Percentiles rank a stretch among this genome's conserved stretches.
phyloP scores from a whole-genome alignment of 495 filamentous ascomycete species.

The Elaphomyces granulatus region DNA sequence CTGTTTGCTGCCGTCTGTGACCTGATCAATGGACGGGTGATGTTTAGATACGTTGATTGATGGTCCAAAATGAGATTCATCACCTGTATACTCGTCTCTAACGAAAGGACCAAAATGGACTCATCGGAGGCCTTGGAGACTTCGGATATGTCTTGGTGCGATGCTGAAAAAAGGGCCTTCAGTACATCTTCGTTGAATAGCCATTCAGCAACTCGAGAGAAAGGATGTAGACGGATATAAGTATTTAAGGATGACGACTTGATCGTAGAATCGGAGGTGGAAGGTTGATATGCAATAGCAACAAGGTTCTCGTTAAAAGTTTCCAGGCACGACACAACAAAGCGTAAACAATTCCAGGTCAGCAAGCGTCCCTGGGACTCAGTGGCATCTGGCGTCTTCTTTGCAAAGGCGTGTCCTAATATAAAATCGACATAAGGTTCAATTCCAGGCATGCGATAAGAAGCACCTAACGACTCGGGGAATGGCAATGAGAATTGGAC shows the following conservation, averaged over 20 bases:
- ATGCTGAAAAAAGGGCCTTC: slow-evolving; percentile 55
- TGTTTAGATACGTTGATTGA: slow-evolving; percentile 80
- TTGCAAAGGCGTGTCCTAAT: slow-evolving; percentile 54
- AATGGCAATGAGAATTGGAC: slow-evolving; percentile 60
- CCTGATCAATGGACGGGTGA: slow-evolving; percentile 65
- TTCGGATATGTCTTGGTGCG: slow-evolving; percentile 54
- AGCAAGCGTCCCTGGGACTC: slow-evolving; percentile 50
- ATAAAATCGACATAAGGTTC: slow-evolving; percentile 87
- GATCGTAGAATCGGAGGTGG: slow-evolving; percentile 56
- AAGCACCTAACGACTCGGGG: slow-evolving; percentile 69
- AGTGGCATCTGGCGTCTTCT: slow-evolving; percentile 42
- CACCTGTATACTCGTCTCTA: slow-evolving; percentile 63
- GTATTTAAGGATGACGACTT: slow-evolving; percentile 51
- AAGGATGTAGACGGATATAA: slow-evolving; percentile 81
- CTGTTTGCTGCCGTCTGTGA: slow-evolving; percentile 29
- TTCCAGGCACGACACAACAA: slow-evolving; percentile 55
- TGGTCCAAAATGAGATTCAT: slow-evolving; percentile 68
- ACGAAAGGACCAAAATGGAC: slow-evolving; percentile 58
- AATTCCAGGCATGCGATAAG: slow-evolving; percentile 69
- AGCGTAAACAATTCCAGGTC: slow-evolving; percentile 62
- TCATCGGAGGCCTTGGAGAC: slow-evolving; percentile 51
- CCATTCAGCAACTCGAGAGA: slow-evolving; percentile 90
- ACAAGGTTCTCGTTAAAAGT: slow-evolving; percentile 91
- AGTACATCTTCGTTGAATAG: slow-evolving; percentile 88
- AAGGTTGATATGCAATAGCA: slow-evolving; percentile 60